Evolutionary conservation across 2,329 filamentous ascomycete species (phyloP).

Genomic region (Diplodia intermedia): DNA sequence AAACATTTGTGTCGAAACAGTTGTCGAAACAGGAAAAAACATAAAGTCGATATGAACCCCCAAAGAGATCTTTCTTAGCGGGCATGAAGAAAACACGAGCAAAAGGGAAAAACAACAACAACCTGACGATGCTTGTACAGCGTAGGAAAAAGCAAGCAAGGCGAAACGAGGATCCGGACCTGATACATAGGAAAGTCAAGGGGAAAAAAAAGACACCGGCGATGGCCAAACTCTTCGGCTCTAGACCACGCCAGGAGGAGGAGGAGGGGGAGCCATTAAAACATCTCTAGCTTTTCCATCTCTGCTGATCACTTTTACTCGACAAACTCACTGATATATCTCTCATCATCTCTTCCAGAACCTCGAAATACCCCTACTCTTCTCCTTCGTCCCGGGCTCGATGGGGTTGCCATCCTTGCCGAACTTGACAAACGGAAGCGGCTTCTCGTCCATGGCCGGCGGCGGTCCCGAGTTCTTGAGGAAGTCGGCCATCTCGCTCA

Average conservation of each 20-base stretch:
- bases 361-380: constrained; percentile 7
- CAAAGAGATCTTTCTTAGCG: background rate
- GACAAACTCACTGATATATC: no score
- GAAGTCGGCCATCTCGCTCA: constrained; percentile 53
- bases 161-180: background rate
- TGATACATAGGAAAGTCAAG: background rate
- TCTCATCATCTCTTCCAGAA: constrained; percentile 28
- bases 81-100: no score
- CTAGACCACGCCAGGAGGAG: background rate
- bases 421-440: constrained; percentile 30
- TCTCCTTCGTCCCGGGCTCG: constrained; percentile 4
- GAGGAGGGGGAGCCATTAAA: background rate
- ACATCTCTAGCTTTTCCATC: background rate
- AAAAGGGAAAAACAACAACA: background rate
- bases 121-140: background rate
- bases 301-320: background rate
- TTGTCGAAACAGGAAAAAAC: no score
- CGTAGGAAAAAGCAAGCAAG: background rate
- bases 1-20: background rate
- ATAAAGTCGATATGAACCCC: no score
- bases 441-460: constrained; percentile 34
- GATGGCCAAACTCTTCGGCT: background rate
- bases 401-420: constrained; percentile 27
- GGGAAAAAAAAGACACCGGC: background rate
- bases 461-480: constrained; percentile 51